Conservation (phyloP, 352 stramenopile species). For the Phytophthora chlamydospora region DNA sequence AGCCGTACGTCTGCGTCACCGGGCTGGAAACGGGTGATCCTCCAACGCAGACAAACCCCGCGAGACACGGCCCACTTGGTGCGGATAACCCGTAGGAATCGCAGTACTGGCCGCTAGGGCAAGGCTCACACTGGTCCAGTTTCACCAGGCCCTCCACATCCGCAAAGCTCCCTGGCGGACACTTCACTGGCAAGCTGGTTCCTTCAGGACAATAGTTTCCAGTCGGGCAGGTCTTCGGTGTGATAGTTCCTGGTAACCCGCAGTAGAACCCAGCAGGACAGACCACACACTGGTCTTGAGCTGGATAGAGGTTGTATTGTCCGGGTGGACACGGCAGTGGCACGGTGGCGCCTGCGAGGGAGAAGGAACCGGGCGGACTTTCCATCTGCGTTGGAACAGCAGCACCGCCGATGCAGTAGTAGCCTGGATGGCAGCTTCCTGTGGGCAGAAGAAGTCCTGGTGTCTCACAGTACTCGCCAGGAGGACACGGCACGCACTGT, state of each 20-base stretch:
- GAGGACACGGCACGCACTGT: constrained; percentile 84
- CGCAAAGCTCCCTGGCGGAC: constrained; percentile 62
- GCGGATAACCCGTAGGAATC: constrained; percentile 75
- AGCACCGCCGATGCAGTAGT: constrained; percentile 76
- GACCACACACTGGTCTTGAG: constrained; percentile 58
- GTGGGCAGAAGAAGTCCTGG: constrained; percentile 72
- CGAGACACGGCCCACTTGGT: constrained; percentile 64
- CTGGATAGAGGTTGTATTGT: constrained; percentile 65
- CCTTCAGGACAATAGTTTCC: constrained; percentile 74
- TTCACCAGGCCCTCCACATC: constrained; percentile 65
- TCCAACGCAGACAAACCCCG: constrained; percentile 65
- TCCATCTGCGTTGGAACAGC: constrained; percentile 59
- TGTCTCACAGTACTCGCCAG: constrained; percentile 79
- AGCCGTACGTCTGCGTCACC: constrained; percentile 49
- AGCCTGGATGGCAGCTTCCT: constrained; percentile 75
- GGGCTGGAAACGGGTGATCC: constrained; percentile 69
- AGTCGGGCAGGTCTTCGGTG: constrained; percentile 53
- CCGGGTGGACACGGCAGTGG: constrained; percentile 61
- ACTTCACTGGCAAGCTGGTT: constrained; percentile 66
- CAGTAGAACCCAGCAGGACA: constrained; percentile 83
- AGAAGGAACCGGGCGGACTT: constrained; percentile 61
- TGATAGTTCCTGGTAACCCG: constrained; percentile 52
- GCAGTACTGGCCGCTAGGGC: constrained; percentile 87
- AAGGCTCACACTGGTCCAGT: constrained; percentile 78
- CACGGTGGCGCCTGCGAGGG: constrained; percentile 44